Base-by-base conservation (phyloP, 2,329 filamentous ascomycete genomes). In the Coniosporium tulheliwenetii region DNA sequence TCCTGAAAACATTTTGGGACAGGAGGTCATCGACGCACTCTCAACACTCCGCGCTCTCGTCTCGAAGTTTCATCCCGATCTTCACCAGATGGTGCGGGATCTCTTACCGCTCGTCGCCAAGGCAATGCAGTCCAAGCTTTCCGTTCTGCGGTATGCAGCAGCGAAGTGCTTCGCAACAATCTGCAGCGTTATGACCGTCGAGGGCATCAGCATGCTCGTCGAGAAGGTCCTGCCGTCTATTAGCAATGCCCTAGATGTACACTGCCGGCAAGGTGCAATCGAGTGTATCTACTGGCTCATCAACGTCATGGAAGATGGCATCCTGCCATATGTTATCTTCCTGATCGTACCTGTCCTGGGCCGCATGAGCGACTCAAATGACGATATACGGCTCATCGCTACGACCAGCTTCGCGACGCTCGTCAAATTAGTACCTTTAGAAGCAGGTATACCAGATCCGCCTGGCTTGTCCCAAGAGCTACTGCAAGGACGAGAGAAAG, bases 261-360 rank as follows among this genome's bases (percentile, higher is more conserved):
- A 85, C 54, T 82, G 81, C 62, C 80, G 91, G 33, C 91, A 98
- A 64, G 91, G 91, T 46, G 86, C 85, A 5, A 91, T 93, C 43
- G 91, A 98, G 62, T 85, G 79, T 50, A 83, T 98, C 44, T 98
- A 98, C 57, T 91, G 98, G 60, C 68, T 98, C 44, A 98, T 98
- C 47, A 85, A 93, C 44, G 87, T 95, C 39, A 98, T 98, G 91
- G 91, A 93, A 46, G 91, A 96, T 56, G 75, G 77, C 32, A 98
- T 98, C 43, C 64, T 98, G 29, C 91, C 93, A 2, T 98, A 98
- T 54, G 91, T 98, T 47, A 95, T 98, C 52, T 98, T 98, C 75
- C 75, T 98, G 48, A 93, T 98, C 44, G 93, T 96, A 10, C 91
- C 91, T 10, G 91, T 98, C 3, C 72, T 98, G 39, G 91, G 91